Conservation (phyloP, 129 eudicot genomes). For the Centrapalus pauciflorus region DNA sequence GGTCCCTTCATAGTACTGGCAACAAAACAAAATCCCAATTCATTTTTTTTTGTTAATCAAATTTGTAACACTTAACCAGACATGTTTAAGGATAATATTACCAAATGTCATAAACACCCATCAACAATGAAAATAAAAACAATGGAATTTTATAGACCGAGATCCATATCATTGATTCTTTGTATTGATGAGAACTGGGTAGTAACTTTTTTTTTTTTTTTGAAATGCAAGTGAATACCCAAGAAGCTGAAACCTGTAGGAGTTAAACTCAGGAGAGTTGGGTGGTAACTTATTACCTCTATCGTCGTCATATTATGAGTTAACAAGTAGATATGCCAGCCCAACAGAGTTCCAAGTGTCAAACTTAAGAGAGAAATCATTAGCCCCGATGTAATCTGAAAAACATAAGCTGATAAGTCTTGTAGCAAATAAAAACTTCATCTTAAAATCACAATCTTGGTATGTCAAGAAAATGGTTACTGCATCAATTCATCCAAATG, state of each 20-base stretch:
- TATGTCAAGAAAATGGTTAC: neutral
- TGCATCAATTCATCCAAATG: neutral
- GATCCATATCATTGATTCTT: neutral
- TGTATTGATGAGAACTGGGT: too few relatives aligned
- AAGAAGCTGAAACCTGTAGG: too few relatives aligned
- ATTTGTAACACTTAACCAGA: neutral
- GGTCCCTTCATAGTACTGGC: constrained; percentile 61
- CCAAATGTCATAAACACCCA: neutral
- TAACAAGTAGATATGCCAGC: constrained; percentile 74
- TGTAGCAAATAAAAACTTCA: neutral
- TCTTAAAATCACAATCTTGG: neutral
- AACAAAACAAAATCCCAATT: constrained; percentile 2
- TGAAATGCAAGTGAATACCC: too few relatives aligned
- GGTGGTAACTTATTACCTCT: constrained; percentile 43
- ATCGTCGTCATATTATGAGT: constrained; percentile 76
- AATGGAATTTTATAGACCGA: neutral
- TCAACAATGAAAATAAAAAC: neutral
- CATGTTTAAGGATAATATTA: neutral
- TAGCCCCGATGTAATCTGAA: constrained; percentile 49
- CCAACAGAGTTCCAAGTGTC: constrained; percentile 57
- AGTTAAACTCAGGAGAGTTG: too few relatives aligned
- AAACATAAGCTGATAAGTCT: neutral
- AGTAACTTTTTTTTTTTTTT: too few relatives aligned
- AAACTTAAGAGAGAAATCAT: constrained; percentile 46
- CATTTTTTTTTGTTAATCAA: neutral